Evolutionary conservation across 441 rosid genomes (phyloP).

Genomic region (Adansonia gregorii): DNA sequence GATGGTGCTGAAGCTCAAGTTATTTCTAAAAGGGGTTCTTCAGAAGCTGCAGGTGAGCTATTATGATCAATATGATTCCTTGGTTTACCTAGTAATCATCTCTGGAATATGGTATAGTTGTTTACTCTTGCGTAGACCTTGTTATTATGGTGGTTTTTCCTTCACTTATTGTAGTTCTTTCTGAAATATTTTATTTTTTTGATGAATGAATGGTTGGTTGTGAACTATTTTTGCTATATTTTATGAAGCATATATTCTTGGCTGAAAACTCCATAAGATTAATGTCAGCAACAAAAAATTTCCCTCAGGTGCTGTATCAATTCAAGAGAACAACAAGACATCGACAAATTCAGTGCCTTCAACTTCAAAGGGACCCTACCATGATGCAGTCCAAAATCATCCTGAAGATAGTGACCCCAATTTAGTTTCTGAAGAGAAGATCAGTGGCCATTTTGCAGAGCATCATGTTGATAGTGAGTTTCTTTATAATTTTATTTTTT

Average conservation of each 20-base stretch:
- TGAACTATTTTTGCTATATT: background rate
- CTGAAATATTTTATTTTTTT: background rate
- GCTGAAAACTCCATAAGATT: slow-evolving; percentile 12
- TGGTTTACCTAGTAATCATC: background rate
- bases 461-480: slow-evolving; percentile 40
- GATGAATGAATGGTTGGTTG: background rate
- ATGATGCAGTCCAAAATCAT: slow-evolving; percentile 28
- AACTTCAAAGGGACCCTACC: slow-evolving; percentile 26
- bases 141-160: background rate
- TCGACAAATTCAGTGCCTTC: slow-evolving; percentile 28
- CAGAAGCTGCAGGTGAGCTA: slow-evolving; percentile 54
- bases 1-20: slow-evolving; percentile 38
- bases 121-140: background rate
- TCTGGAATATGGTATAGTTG: background rate
- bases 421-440: slow-evolving; percentile 32
- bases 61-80: background rate
- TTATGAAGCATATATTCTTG: background rate
- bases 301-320: slow-evolving; percentile 31
- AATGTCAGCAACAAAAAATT: background rate
- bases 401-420: slow-evolving; percentile 34
- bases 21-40: slow-evolving; percentile 36
- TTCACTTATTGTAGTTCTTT: background rate
- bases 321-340: slow-evolving; percentile 24
- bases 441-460: slow-evolving; percentile 31
- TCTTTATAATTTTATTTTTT: slow-evolving; percentile 9